Evolutionary conservation across 345 rosid species (phyloP).

Genomic region (Turritis glabra): DNA sequence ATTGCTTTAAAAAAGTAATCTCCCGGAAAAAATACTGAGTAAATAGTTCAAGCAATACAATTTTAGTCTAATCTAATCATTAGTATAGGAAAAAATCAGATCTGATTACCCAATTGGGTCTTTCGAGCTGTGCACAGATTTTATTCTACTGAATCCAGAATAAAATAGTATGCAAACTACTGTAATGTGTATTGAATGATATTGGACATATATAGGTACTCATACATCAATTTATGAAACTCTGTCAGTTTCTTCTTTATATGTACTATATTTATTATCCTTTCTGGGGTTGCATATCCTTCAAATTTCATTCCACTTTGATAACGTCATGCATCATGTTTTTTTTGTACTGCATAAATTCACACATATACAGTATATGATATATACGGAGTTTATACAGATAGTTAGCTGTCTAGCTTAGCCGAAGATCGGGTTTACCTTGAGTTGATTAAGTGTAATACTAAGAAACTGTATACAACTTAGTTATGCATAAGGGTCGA

Average conservation of each 20-base stretch:
- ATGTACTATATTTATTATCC: not conserved
- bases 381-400: slow-evolving; percentile 2
- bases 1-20: not conserved
- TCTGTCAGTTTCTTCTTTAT: slow-evolving; percentile 7
- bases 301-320: not conserved
- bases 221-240: not conserved
- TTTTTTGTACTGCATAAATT: not conserved
- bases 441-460: not conserved
- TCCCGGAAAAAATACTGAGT: slow-evolving; percentile 3
- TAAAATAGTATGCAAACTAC: slow-evolving; percentile 16
- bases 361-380: not conserved
- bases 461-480: not conserved
- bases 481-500: slow-evolving; percentile 14
- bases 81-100: slow-evolving; percentile 10
- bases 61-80: slow-evolving; percentile 13
- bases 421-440: not conserved
- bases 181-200: slow-evolving; percentile 16
- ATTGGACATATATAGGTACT: not conserved
- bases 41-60: slow-evolving; percentile 28
- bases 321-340: not conserved
- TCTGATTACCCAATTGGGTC: slow-evolving; percentile 31
- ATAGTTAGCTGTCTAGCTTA: slow-evolving; percentile 21
- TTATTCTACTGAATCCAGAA: slow-evolving; percentile 29
- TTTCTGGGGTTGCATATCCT: not conserved
- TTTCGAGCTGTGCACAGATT: slow-evolving; percentile 34